phyloP scores from a whole-genome alignment of 1,284 basidiomycete species.

The Prillingera fragicola region DNA sequence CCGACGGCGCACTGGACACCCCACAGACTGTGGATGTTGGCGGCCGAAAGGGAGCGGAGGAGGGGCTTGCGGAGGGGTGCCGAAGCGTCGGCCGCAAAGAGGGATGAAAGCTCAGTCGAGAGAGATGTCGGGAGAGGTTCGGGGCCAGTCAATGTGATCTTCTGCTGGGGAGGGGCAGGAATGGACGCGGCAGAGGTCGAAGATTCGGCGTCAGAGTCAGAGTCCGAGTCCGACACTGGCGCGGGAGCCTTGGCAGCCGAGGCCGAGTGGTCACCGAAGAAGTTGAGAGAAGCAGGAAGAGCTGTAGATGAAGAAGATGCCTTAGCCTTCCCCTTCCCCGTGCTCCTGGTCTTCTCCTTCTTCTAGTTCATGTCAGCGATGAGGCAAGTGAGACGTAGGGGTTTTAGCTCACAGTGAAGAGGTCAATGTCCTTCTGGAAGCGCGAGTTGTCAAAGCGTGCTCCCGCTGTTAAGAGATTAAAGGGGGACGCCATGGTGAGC shows the following conservation, averaged over 20 bases:
- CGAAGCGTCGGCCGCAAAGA: constrained; percentile 22
- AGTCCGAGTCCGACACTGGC: constrained; percentile 20
- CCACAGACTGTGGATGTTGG: constrained; percentile 35
- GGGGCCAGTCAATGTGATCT: constrained; percentile 43
- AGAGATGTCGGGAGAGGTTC: constrained; percentile 43
- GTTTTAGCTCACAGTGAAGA: constrained; percentile 59
- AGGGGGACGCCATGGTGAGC: constrained; percentile 51
- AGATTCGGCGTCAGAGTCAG: constrained; percentile 16
- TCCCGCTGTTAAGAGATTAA: constrained; percentile 69
- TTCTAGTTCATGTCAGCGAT: constrained; percentile 4
- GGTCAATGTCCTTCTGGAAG: constrained; percentile 64
- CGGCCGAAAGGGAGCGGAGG: constrained; percentile 19
- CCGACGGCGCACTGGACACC: constrained; percentile 41
- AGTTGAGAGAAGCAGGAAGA: constrained; percentile 74
- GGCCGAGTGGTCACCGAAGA: constrained; percentile 68
- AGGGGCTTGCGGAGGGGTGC: constrained; percentile 31
- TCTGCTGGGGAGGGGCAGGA: constrained; percentile 43
- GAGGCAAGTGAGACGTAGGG: neutral
- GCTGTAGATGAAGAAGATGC: constrained; percentile 14
- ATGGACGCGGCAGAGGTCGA: constrained; percentile 17
- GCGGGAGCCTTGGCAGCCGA: constrained; percentile 49
- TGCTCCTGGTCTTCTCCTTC: constrained; percentile 47
- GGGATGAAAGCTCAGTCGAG: constrained; percentile 36
- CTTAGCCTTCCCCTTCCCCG: constrained; percentile 28
- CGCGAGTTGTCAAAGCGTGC: constrained; percentile 69